Conservation (phyloP, 768 basidiomycete genomes). For the Leccinum incarnatum region DNA sequence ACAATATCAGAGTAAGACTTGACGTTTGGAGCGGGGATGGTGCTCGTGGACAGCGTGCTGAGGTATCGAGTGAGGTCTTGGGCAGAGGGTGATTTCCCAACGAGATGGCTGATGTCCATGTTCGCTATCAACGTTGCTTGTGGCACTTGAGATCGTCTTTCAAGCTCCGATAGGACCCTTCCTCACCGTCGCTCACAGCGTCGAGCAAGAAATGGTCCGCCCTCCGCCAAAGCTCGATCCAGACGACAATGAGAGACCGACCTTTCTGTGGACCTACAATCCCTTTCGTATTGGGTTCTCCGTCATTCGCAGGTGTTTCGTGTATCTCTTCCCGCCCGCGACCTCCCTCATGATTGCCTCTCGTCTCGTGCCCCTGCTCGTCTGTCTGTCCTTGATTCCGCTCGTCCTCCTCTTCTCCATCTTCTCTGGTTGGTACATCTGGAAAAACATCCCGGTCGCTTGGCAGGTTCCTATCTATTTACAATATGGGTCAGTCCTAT, state of each 20-base stretch:
- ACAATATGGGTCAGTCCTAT: conserved; percentile 70
- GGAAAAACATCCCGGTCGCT: conserved; percentile 64
- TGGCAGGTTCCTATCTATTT: conserved; percentile 71
- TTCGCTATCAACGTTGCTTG: background rate
- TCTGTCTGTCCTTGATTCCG: conserved; percentile 62
- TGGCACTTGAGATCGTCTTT: conserved; percentile 4
- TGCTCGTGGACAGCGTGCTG: conserved; percentile 29
- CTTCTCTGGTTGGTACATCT: conserved; percentile 70
- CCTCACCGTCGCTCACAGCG: conserved; percentile 9
- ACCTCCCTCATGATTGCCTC: conserved; percentile 43
- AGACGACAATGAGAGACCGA: conserved; percentile 9
- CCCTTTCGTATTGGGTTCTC: conserved; percentile 6
- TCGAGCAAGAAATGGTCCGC: conserved; percentile 20
- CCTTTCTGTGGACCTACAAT: conserved; percentile 4
- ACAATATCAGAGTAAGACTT: conserved; percentile 80
- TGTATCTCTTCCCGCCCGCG: conserved; percentile 10
- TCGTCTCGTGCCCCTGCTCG: conserved; percentile 61
- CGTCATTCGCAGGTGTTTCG: conserved; percentile 1
- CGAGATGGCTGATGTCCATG: conserved; percentile 36
- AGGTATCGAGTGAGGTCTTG: conserved; percentile 44
- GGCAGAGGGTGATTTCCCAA: conserved; percentile 54
- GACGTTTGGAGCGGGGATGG: conserved; percentile 49
- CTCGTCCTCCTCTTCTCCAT: conserved; percentile 57
- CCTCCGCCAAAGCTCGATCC: conserved; percentile 19
- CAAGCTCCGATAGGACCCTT: conserved; percentile 21